phyloP scores from a whole-genome alignment of 768 basidiomycete species.

The Phanerochaete carnosa region DNA sequence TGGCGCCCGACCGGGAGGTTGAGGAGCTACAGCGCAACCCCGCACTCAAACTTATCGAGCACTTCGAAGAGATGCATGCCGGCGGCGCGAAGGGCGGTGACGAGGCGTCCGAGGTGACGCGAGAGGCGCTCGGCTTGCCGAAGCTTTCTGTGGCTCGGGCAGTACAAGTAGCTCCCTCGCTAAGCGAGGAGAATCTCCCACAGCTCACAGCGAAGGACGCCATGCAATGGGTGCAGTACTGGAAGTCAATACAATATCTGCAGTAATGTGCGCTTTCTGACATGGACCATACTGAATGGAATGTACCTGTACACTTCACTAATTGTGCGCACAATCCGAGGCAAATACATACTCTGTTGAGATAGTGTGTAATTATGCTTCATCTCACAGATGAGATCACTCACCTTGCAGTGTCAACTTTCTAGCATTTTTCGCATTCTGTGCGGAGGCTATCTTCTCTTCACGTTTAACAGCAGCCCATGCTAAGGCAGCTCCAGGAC shows the following conservation, averaged over 20 bases:
- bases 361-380: neutral
- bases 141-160: neutral
- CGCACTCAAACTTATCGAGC: constrained; percentile 24
- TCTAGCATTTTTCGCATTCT: neutral
- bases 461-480: constrained; percentile 12
- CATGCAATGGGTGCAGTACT: constrained; percentile 4
- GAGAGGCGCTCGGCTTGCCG: constrained; percentile 6
- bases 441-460: neutral
- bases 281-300: too few species aligned
- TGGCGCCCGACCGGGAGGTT: neutral
- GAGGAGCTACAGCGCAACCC: constrained; percentile 21
- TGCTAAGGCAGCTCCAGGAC: constrained; percentile 9
- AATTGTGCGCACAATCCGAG: too few species aligned
- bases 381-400: neutral
- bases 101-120: neutral
- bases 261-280: too few species aligned
- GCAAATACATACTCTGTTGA: too few species aligned
- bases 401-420: neutral
- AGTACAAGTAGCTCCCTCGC: neutral
- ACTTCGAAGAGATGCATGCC: constrained; percentile 12
- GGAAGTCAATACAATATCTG: neutral
- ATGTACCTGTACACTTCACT: too few species aligned
- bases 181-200: neutral
- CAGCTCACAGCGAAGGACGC: constrained; percentile 4
- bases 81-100: neutral